Percentiles rank a stretch among this genome's conserved stretches.
Conservation (phyloP, 768 basidiomycete species). For the Hygrophorus russula region DNA sequence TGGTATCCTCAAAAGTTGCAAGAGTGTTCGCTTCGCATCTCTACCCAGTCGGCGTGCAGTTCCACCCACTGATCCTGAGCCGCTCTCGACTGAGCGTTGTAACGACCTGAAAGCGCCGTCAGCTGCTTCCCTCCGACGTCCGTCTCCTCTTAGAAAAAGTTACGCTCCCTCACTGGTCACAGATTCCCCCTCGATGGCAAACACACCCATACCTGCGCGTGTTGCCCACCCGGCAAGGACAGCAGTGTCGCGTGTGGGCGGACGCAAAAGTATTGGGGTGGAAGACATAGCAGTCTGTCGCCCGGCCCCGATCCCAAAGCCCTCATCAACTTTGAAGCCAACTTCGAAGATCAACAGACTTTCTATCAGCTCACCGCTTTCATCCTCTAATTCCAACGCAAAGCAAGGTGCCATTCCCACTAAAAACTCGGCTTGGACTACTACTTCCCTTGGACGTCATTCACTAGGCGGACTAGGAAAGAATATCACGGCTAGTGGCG, state of each 20-base stretch:
- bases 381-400: not conserved
- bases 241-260: not conserved
- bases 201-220: not conserved
- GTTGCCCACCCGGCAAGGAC: not conserved
- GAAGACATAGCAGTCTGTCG: too few species aligned
- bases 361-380: not conserved
- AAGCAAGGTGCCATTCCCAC: not conserved
- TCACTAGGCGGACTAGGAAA: constrained; percentile 18
- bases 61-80: not conserved
- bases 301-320: too few species aligned
- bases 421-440: not conserved
- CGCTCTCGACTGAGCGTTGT: constrained; percentile 1
- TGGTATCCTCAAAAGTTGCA: constrained; percentile 27
- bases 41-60: constrained; percentile 14
- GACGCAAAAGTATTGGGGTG: too few species aligned
- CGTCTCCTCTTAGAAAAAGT: constrained; percentile 4
- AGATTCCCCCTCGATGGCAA: not conserved
- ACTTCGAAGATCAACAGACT: too few species aligned
- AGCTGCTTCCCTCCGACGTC: not conserved
- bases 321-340: too few species aligned
- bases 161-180: constrained; percentile 1
- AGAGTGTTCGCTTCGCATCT: constrained; percentile 33
- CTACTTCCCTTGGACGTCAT: constrained; percentile 17
- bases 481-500: constrained; percentile 14
- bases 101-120: constrained; percentile 1